Conservation (phyloP, 176 grass and related monocot genomes). For the Carex parvula region DNA sequence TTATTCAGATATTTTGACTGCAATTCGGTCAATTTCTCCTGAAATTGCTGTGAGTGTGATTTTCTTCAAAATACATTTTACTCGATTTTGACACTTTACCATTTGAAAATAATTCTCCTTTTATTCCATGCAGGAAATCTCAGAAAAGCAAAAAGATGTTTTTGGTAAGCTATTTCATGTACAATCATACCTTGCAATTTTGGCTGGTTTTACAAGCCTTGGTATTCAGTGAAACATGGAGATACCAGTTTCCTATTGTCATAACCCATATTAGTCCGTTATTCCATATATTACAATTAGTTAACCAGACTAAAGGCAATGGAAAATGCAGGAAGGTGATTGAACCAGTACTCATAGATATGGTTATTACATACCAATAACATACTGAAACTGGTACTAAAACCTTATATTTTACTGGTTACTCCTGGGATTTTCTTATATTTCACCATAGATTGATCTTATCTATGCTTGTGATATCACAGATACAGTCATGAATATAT, state of each 20-base stretch:
- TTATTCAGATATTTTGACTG: slow-evolving; percentile 79
- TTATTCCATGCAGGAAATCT: slow-evolving; percentile 55
- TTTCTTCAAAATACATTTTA: background rate
- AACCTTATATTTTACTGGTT: background rate
- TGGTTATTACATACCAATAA: background rate
- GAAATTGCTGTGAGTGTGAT: slow-evolving; percentile 64
- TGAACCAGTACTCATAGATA: background rate
- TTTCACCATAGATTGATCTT: background rate
- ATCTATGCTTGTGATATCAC: slow-evolving; percentile 23
- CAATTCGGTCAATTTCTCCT: slow-evolving; percentile 51
- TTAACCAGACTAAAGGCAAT: background rate
- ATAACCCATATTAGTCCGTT: background rate
- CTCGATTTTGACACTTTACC: background rate
- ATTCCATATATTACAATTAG: background rate
- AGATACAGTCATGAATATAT: slow-evolving; percentile 89
- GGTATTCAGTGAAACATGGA: background rate
- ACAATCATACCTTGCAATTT: background rate
- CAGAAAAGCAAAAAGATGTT: slow-evolving; percentile 82
- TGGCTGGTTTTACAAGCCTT: background rate
- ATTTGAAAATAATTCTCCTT: slow-evolving; percentile 27
- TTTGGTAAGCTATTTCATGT: slow-evolving; percentile 53
- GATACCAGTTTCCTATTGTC: background rate
- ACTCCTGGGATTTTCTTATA: background rate
- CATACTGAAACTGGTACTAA: background rate
- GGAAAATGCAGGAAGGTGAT: background rate